Evolutionary conservation across 2,329 filamentous ascomycete species (phyloP).

Genomic region (Trichoderma sp.): DNA sequence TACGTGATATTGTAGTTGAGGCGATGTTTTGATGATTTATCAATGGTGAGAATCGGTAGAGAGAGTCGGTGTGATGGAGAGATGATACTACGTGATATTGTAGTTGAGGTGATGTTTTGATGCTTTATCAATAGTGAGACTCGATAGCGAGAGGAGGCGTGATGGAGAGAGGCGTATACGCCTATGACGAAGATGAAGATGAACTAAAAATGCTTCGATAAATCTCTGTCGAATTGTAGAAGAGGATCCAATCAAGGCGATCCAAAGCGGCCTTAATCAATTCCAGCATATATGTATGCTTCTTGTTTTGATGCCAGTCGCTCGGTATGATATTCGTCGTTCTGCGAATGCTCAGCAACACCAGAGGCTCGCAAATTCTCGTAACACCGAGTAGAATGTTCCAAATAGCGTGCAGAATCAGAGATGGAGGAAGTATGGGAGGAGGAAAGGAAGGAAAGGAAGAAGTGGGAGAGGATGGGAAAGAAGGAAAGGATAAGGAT

Average conservation of each 20-base stretch:
- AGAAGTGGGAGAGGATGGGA: background rate
- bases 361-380: background rate
- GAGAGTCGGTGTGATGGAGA: background rate
- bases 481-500: background rate
- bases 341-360: background rate
- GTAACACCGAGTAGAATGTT: background rate
- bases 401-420: background rate
- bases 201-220: background rate
- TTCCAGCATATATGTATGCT: background rate
- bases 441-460: background rate
- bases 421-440: background rate
- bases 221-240: background rate
- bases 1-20: background rate
- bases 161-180: too few species aligned
- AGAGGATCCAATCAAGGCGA: background rate
- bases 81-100: background rate
- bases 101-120: background rate
- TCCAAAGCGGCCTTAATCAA: background rate
- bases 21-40: background rate
- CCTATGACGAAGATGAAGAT: background rate
- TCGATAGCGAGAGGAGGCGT: background rate
- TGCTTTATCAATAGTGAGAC: background rate
- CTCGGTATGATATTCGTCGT: background rate
- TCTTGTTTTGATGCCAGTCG: background rate
- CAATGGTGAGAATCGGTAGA: background rate